A percentile compares a stretch with the other conserved stretches of the same genome.
These are phyloP conservation scores for Ceriops zippeliana DNA, from an alignment of 345 rosid species.

Conservation along the genomic window DNA sequence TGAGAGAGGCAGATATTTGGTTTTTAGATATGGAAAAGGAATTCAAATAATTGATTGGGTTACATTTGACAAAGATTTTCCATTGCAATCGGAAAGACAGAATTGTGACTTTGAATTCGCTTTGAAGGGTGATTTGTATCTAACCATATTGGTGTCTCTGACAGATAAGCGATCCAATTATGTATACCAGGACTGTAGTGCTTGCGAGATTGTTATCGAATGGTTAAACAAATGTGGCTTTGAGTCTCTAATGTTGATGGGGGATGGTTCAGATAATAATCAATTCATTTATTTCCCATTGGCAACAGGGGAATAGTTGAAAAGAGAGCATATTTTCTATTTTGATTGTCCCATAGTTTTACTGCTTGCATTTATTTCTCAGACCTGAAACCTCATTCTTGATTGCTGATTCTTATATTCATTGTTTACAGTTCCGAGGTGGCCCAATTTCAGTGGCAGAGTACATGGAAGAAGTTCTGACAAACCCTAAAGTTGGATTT, in stretches of 20 bases:
- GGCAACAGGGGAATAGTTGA: background rate
- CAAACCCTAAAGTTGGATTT: conserved; percentile 83
- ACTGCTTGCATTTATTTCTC: background rate
- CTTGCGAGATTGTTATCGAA: background rate
- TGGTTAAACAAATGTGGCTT: background rate
- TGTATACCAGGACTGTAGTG: background rate
- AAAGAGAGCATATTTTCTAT: background rate
- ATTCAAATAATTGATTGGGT: too few relatives aligned
- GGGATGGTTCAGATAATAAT: background rate
- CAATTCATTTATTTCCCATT: background rate
- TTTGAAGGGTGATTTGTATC: background rate
- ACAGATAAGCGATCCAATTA: background rate
- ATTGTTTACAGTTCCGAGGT: conserved; percentile 61
- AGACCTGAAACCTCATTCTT: conserved; percentile 6
- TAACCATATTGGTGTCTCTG: too few relatives aligned
- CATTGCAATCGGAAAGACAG: too few relatives aligned
- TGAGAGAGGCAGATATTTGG: too few relatives aligned
- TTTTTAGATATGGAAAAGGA: too few relatives aligned
- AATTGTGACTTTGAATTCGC: background rate
- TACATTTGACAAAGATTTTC: too few relatives aligned
- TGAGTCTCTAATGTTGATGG: background rate
- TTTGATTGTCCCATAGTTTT: background rate
- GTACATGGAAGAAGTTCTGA: conserved; percentile 94
- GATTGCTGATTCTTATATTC: conserved; percentile 5
- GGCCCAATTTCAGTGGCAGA: conserved; percentile 92